phyloP scores from a whole-genome alignment of 345 rosid species.

The Eucalyptus lansdowneana region DNA sequence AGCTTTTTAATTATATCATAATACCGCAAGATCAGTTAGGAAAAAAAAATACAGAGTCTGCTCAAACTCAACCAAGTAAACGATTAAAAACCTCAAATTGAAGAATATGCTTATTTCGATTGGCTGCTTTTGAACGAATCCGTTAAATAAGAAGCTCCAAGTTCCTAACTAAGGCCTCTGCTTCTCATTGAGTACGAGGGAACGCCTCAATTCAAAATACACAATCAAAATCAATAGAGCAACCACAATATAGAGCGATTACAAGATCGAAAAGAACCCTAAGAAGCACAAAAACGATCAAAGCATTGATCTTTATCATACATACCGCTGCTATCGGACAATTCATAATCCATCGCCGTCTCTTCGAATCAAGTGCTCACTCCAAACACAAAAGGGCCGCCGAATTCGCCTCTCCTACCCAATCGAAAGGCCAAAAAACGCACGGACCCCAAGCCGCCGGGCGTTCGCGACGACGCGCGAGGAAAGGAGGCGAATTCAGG shows the following conservation, averaged over 20 bases:
- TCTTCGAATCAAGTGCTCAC: neutral
- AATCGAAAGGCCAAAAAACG: neutral
- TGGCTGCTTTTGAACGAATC: neutral
- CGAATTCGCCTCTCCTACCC: neutral
- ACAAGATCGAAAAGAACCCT: neutral
- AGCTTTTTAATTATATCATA: neutral
- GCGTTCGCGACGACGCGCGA: neutral
- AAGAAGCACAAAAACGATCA: neutral
- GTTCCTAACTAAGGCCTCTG: neutral
- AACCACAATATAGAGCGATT: neutral
- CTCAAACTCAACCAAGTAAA: neutral
- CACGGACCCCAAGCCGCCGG: neutral
- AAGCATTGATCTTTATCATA: neutral
- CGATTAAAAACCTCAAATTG: neutral
- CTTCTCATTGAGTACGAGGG: neutral
- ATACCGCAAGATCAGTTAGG: neutral
- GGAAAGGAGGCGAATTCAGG: neutral
- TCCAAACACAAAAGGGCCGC: neutral
- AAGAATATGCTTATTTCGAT: neutral
- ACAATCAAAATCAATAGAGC: neutral
- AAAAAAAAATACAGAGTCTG: neutral
- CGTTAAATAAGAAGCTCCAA: neutral
- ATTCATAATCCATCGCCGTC: conserved; percentile 38
- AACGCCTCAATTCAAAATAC: neutral
- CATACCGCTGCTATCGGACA: conserved; percentile 72